Conservation (phyloP, 345 rosid species). For the Populus deltoides region DNA sequence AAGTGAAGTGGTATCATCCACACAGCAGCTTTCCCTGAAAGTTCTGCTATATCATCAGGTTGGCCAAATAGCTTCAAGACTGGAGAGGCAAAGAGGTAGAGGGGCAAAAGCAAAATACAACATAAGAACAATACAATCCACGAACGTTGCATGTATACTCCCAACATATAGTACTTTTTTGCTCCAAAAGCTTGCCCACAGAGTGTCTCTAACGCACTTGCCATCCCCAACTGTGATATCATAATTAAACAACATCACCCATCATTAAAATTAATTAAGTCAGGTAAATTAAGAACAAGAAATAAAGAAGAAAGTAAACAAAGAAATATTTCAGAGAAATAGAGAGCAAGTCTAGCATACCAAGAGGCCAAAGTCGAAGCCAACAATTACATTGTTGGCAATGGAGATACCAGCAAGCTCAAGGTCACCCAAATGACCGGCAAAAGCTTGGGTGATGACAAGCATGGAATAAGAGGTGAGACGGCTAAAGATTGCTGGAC, state of each 20-base stretch:
- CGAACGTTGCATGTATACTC: slow-evolving; percentile 74
- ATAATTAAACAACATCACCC: neutral
- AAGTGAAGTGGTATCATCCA: slow-evolving; percentile 69
- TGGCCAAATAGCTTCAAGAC: slow-evolving; percentile 42
- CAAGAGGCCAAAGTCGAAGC: slow-evolving; percentile 84
- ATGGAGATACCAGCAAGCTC: slow-evolving; percentile 93
- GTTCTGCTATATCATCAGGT: slow-evolving; percentile 52
- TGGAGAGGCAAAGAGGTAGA: slow-evolving; percentile 52
- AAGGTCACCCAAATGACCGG: slow-evolving; percentile 89
- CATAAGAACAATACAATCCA: slow-evolving; percentile 60
- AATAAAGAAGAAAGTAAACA: neutral
- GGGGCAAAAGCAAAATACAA: slow-evolving; percentile 50
- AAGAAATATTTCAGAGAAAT: neutral
- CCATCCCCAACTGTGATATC: slow-evolving; percentile 24
- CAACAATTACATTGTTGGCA: slow-evolving; percentile 59
- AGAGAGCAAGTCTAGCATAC: slow-evolving; percentile 21
- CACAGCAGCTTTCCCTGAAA: slow-evolving; percentile 45
- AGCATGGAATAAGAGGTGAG: slow-evolving; percentile 73
- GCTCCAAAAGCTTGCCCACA: slow-evolving; percentile 24
- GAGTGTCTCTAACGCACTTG: slow-evolving; percentile 19
- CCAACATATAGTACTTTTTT: slow-evolving; percentile 59
- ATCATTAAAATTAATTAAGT: neutral
- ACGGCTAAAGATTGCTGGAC: slow-evolving; percentile 80
- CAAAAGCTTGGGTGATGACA: slow-evolving; percentile 89
- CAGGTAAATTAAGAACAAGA: neutral